Evolutionary conservation across 148 eudicot species (phyloP), one percentile per base, ranked within the genome.

Genomic region (Heliosperma pusillum): DNA sequence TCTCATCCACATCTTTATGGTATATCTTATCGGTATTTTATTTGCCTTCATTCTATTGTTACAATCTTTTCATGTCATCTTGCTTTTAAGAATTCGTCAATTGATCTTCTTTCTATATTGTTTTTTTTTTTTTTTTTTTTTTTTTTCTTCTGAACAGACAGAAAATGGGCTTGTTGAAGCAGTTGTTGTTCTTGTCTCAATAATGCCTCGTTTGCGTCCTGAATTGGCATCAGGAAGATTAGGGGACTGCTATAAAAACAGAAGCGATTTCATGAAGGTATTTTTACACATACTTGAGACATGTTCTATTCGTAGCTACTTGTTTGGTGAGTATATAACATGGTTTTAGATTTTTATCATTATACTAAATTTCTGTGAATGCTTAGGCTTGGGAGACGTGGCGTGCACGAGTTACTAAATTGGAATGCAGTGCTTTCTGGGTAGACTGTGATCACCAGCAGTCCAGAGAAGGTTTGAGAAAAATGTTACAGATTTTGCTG

Each of bases 91-190:
- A 67, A 2, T 30, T 10, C 22, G 33, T 65, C 22, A 65, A n/a
- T 40, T 66, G 44, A 21, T 68, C 8, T 68, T 11, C 68, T 45
- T 22, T 47, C 44, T 45, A 3, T 21, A 26, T 30, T 2, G 27
- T 60, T 52, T 16, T 74, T 36, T 5, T 53, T 19, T 64, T 42
- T 79, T 42, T 73, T 62, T 80, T 20, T 44, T 53, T 25, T 80
- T n/a, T n/a, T n/a, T n/a, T n/a, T n/a, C n/a, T n/a, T n/a, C 66
- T 71, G 42, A 82, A 77, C 88, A 96, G 99, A 87, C 85, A 66
- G 99, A 96, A 81, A 96, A 92, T 85, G 99, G 99, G 74, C 87
- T 96, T 70, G 99, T 96, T 68, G 99, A 96, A 83, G 97, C 99
- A 69, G 91, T 92, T 67, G 97, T 90, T 59, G 88, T 96, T 82